Conservation (phyloP, 164 flowering plant genomes). For the Piper longum region DNA sequence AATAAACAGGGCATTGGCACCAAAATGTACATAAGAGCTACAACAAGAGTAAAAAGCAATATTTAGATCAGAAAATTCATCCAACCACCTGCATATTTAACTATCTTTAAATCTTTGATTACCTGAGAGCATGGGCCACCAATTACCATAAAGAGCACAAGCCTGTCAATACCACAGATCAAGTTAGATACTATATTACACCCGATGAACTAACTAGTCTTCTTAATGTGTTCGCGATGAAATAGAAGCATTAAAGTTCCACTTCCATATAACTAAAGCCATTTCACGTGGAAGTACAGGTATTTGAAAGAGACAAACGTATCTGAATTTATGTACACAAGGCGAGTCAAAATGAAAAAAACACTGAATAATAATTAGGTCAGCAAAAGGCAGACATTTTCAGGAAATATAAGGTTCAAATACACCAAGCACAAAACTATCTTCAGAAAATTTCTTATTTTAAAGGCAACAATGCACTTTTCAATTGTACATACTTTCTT, state of each 20-base stretch:
- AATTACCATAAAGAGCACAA: constrained; percentile 83
- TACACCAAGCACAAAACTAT: too few species aligned
- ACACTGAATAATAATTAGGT: background rate
- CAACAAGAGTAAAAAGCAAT: constrained; percentile 4
- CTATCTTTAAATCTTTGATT: background rate
- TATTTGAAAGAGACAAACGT: background rate
- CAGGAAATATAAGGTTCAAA: too few species aligned
- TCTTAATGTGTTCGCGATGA: too few species aligned
- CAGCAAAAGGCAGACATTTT: background rate
- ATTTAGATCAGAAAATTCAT: background rate
- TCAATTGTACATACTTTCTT: too few species aligned
- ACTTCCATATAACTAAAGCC: too few species aligned
- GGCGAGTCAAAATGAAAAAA: background rate
- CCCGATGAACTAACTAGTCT: background rate
- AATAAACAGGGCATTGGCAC: constrained; percentile 98
- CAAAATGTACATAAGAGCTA: constrained; percentile 89
- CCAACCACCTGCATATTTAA: background rate
- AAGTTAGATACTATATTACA: constrained; percentile 1
- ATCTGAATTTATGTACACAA: background rate
- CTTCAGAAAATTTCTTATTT: too few species aligned
- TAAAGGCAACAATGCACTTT: too few species aligned
- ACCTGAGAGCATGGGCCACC: constrained; percentile 99
- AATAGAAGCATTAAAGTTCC: too few species aligned
- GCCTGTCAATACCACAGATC: constrained; percentile 42
- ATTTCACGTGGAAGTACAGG: background rate